Evolutionary conservation across 768 basidiomycete species (phyloP).

Genomic region (Chalciporus chontae): DNA sequence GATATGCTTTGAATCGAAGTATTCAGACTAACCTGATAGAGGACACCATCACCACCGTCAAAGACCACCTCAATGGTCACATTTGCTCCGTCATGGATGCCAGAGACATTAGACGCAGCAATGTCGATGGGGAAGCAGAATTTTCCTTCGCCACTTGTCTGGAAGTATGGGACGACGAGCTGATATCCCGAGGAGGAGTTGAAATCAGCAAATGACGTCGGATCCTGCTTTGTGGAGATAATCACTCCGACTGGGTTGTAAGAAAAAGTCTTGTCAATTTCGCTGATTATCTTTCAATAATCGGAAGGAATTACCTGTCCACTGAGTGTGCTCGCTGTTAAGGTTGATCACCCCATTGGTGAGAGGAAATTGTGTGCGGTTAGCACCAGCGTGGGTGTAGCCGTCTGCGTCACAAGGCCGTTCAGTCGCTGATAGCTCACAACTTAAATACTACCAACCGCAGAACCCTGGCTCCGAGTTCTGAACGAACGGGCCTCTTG

Average conservation of each 20-base stretch:
- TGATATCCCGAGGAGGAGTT: constrained; percentile 36
- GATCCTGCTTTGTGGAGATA: constrained; percentile 54
- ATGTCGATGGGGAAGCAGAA: constrained; percentile 71
- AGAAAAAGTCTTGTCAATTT: background rate
- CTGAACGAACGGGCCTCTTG: constrained; percentile 67
- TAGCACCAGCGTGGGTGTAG: constrained; percentile 46
- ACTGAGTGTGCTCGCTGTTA: constrained; percentile 61
- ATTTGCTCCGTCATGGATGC: constrained; percentile 59
- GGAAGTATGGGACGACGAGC: constrained; percentile 45
- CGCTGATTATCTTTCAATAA: constrained; percentile 1
- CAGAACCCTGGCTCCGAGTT: constrained; percentile 61
- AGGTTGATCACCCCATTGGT: constrained; percentile 56
- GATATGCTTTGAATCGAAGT: background rate
- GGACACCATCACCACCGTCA: constrained; percentile 65
- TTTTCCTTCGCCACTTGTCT: constrained; percentile 51
- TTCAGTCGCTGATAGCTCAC: background rate
- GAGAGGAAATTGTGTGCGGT: constrained; percentile 70
- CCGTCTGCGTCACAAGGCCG: constrained; percentile 47
- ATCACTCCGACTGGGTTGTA: constrained; percentile 44
- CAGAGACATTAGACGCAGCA: constrained; percentile 42
- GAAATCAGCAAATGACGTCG: constrained; percentile 65
- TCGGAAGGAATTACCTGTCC: constrained; percentile 42
- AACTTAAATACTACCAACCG: constrained; percentile 40
- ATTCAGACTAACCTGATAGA: constrained; percentile 55
- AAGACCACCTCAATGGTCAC: constrained; percentile 70